phyloP scores from a whole-genome alignment of 2,329 filamentous ascomycete species.

The Aspergillus eucalypticola region DNA sequence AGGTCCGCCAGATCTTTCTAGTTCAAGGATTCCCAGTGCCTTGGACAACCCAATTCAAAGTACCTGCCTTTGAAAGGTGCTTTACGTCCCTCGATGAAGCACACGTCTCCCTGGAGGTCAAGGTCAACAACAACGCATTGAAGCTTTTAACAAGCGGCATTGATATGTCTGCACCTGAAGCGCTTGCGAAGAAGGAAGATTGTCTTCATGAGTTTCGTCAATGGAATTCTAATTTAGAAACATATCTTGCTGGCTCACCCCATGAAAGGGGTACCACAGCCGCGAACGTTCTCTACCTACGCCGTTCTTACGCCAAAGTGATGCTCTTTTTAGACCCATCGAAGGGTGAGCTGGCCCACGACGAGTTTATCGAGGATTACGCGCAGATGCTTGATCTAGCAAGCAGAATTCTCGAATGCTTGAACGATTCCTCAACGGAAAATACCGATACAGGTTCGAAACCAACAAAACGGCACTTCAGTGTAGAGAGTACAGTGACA shows the following conservation, averaged over 20 bases:
- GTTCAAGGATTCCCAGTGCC: not conserved
- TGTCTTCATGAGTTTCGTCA: not conserved
- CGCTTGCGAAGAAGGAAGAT: not conserved
- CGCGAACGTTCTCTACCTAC: not conserved
- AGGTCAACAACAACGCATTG: not conserved
- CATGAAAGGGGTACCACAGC: not conserved
- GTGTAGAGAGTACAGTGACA: not conserved
- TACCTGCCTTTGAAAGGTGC: not conserved
- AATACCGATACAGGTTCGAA: not conserved
- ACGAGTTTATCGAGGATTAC: not conserved
- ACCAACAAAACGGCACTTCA: not conserved
- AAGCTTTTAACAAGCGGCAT: not conserved
- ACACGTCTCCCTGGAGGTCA: not conserved
- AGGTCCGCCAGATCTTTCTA: not conserved
- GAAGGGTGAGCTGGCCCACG: not conserved
- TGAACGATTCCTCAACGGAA: accelerated
- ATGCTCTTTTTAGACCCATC: not conserved
- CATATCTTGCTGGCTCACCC: not conserved
- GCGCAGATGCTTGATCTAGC: not conserved
- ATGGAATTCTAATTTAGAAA: not conserved
- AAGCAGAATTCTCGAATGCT: not conserved
- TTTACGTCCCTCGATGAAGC: not conserved
- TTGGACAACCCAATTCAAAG: not conserved
- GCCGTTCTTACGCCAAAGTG: not conserved
- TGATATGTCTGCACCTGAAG: not conserved